Conservation (phyloP, 768 basidiomycete genomes). For the Leccinum pellstonianum region DNA sequence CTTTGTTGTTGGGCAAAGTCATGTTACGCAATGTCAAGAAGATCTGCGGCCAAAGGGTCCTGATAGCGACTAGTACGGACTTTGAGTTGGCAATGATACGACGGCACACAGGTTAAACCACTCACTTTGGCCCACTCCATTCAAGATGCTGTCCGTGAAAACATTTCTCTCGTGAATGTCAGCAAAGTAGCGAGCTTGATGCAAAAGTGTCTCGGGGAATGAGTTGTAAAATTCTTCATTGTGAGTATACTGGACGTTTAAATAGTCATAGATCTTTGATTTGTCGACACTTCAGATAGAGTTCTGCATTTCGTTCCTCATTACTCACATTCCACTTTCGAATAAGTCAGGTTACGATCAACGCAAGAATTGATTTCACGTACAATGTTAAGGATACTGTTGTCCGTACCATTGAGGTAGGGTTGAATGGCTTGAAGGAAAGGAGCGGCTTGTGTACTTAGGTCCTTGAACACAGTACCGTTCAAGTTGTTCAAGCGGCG, state of each 20-base stretch:
- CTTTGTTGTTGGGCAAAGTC: slow-evolving; percentile 67
- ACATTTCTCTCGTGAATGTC: slow-evolving; percentile 75
- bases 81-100: not conserved
- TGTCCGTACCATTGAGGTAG: slow-evolving; percentile 63
- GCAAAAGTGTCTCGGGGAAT: slow-evolving; percentile 66
- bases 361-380: slow-evolving; percentile 26
- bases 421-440: slow-evolving; percentile 68
- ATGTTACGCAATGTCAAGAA: slow-evolving; percentile 72
- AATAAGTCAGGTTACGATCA: slow-evolving; percentile 11
- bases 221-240: slow-evolving; percentile 75
- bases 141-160: slow-evolving; percentile 59
- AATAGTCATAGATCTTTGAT: slow-evolving; percentile 68
- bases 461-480: slow-evolving; percentile 52
- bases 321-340: slow-evolving; percentile 70
- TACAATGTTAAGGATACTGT: slow-evolving; percentile 66
- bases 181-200: slow-evolving; percentile 71
- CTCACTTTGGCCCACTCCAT: slow-evolving; percentile 74
- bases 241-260: slow-evolving; percentile 74
- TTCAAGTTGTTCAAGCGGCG: slow-evolving; percentile 19
- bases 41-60: slow-evolving; percentile 71
- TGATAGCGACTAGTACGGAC: slow-evolving; percentile 62
- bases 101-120: slow-evolving; percentile 10
- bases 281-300: not conserved
- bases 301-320: not conserved
- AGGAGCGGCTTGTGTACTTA: slow-evolving; percentile 50